Conservation (phyloP, 208 protist species). For the Polymyxa betae region DNA sequence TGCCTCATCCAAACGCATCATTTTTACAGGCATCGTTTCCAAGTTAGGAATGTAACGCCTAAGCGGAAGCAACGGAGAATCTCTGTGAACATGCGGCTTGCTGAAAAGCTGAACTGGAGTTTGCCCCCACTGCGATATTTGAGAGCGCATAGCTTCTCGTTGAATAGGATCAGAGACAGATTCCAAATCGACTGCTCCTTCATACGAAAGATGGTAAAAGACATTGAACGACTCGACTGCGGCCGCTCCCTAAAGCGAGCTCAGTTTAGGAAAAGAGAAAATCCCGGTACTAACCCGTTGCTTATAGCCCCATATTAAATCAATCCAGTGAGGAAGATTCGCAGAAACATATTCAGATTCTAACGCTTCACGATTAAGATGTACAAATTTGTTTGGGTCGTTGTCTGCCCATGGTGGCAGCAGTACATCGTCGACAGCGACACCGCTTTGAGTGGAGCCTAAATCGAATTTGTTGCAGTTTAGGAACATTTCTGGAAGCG, state of each 20-base stretch:
- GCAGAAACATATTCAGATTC: conserved; percentile 71
- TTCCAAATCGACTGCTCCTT: conserved; percentile 62
- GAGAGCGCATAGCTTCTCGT: conserved; percentile 43
- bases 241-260: conserved; percentile 69
- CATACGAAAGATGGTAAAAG: conserved; percentile 68
- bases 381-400: conserved; percentile 67
- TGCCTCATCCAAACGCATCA: neutral
- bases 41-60: neutral
- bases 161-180: conserved; percentile 55
- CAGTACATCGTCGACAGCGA: conserved; percentile 56
- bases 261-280: neutral
- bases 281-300: conserved; percentile 63
- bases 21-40: neutral
- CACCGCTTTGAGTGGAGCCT: conserved; percentile 62
- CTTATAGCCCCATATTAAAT: conserved; percentile 77
- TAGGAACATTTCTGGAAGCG: conserved; percentile 71
- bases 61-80: neutral
- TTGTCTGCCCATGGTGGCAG: conserved; percentile 63
- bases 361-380: conserved; percentile 69
- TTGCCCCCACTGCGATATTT: conserved; percentile 58
- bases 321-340: conserved; percentile 76
- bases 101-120: conserved; percentile 59
- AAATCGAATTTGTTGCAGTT: conserved; percentile 69
- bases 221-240: conserved; percentile 85
- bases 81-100: neutral